Percentiles rank a stretch among this genome's conserved stretches.
Evolutionary conservation across 192 early-diverging fungal genomes (phyloP).

Genomic region (Thamnidium elegans): DNA sequence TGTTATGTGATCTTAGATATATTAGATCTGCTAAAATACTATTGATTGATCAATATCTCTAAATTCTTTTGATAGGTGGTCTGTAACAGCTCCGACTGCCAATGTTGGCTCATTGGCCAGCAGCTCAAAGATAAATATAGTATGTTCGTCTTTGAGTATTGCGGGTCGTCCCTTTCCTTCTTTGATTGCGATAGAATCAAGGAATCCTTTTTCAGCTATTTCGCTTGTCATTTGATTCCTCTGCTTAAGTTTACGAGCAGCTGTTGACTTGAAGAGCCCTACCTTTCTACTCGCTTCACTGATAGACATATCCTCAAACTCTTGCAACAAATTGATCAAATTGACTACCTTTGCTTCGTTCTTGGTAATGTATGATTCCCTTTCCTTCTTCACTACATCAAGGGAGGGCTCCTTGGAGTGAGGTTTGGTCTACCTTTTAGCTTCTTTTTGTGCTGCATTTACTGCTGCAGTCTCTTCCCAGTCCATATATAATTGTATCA

Average conservation of each 20-base stretch:
- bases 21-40: too few relatives aligned
- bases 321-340: slow-evolving; percentile 14
- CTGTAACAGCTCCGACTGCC: slow-evolving; percentile 13
- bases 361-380: slow-evolving; percentile 17
- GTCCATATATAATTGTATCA: slow-evolving; percentile 16
- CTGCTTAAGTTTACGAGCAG: slow-evolving; percentile 12
- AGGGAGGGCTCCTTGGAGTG: slow-evolving; percentile 4
- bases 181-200: slow-evolving; percentile 15
- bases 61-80: slow-evolving; percentile 12
- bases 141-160: slow-evolving; percentile 17
- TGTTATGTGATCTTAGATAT: too few relatives aligned
- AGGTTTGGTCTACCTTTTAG: slow-evolving; percentile 17
- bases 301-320: slow-evolving; percentile 21
- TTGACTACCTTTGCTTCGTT: slow-evolving; percentile 19
- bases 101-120: slow-evolving; percentile 17
- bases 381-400: slow-evolving; percentile 16
- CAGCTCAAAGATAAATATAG: slow-evolving; percentile 19
- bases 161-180: slow-evolving; percentile 3
- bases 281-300: slow-evolving; percentile 15
- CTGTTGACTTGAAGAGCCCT: neutral
- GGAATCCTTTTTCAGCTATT: slow-evolving; percentile 9
- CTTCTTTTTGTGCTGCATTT: slow-evolving; percentile 15
- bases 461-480: slow-evolving; percentile 14
- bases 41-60: too few relatives aligned
- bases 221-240: slow-evolving; percentile 12